These are phyloP conservation scores for Edaphochlamys debaryana DNA, from an alignment of 139 green algal genomes.

Conservation along the genomic window DNA sequence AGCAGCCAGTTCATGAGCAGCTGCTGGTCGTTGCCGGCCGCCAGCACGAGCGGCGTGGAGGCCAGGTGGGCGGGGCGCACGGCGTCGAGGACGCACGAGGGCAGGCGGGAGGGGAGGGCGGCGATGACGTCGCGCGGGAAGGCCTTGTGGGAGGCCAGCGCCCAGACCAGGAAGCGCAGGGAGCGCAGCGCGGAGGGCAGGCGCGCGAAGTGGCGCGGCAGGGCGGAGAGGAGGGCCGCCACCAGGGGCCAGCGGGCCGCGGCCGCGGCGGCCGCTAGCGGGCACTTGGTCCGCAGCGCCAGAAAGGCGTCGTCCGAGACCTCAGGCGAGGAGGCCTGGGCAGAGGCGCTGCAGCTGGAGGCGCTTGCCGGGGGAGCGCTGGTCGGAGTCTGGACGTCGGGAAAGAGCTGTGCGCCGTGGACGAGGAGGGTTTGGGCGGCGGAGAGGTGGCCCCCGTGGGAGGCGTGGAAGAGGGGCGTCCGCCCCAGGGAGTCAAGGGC, in stretches of 20 bases:
- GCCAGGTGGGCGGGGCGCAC: slow-evolving; percentile 33
- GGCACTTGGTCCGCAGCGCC: slow-evolving; percentile 13
- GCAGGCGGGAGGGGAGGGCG: neutral
- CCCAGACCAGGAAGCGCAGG: slow-evolving; percentile 37
- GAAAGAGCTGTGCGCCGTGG: too few relatives aligned
- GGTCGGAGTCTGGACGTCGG: too few relatives aligned
- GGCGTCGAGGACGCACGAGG: slow-evolving; percentile 9
- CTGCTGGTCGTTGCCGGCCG: slow-evolving; percentile 36
- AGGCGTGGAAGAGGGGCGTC: neutral
- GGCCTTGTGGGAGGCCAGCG: slow-evolving; percentile 30
- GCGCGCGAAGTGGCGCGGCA: neutral
- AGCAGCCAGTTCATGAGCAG: slow-evolving; percentile 40
- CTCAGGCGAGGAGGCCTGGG: neutral
- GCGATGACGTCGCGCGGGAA: slow-evolving; percentile 10
- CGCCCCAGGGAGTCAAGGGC: neutral
- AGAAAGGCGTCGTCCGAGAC: slow-evolving; percentile 11
- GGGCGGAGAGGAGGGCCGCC: neutral
- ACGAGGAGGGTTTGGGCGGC: too few relatives aligned
- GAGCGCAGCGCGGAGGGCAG: slow-evolving; percentile 1
- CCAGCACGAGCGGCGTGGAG: slow-evolving; percentile 38
- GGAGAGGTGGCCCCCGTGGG: neutral
- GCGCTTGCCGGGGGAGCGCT: neutral
- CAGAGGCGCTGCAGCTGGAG: neutral
- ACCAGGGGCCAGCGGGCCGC: slow-evolving; percentile 21
- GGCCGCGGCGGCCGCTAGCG: slow-evolving; percentile 5